Percentiles rank a stretch among this genome's conserved stretches.
These are phyloP conservation scores for Pythium diclinum DNA, from an alignment of 352 stramenopile genomes.

Conservation along the genomic window DNA sequence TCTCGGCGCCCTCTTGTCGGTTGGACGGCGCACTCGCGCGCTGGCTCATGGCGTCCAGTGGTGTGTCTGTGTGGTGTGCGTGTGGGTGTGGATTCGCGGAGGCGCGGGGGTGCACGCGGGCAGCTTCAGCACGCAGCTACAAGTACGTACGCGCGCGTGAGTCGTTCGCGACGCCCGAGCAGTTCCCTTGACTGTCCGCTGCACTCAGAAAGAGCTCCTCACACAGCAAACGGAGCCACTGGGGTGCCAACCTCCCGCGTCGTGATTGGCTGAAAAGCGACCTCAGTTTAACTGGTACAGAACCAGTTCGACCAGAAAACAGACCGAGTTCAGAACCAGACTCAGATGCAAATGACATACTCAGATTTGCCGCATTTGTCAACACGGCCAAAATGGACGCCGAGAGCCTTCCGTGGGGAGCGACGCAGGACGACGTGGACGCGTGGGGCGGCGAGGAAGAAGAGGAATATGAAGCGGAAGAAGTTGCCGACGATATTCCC, in stretches of 20 bases:
- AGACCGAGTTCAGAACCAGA: slow-evolving; percentile 1
- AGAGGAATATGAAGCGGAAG: slow-evolving; percentile 51
- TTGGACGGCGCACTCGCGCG: slow-evolving; percentile 1
- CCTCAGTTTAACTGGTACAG: slow-evolving; percentile 4
- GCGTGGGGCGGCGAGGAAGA: slow-evolving; percentile 23
- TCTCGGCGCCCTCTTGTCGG: slow-evolving; percentile 17
- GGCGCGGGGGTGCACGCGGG: no score
- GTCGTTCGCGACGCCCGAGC: background rate
- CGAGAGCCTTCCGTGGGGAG: background rate
- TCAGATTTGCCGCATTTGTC: background rate
- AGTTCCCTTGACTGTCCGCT: background rate
- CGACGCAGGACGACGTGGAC: slow-evolving; percentile 25
- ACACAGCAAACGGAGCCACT: slow-evolving; percentile 5
- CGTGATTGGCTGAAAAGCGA: slow-evolving; percentile 2
- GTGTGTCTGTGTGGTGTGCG: background rate
- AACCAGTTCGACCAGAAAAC: background rate
- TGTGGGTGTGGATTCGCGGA: background rate
- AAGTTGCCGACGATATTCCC: slow-evolving; percentile 53
- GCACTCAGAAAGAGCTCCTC: slow-evolving; percentile 13
- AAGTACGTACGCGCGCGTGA: background rate
- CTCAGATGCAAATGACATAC: slow-evolving; percentile 4
- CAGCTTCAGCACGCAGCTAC: background rate
- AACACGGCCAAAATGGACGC: background rate
- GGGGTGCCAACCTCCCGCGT: background rate
- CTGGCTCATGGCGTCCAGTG: slow-evolving; percentile 15